A percentile compares a stretch with the other conserved stretches of the same genome.
These are phyloP conservation scores for Camellia oleifera DNA, from an alignment of 179 eudicot species.

Conservation along the genomic window DNA sequence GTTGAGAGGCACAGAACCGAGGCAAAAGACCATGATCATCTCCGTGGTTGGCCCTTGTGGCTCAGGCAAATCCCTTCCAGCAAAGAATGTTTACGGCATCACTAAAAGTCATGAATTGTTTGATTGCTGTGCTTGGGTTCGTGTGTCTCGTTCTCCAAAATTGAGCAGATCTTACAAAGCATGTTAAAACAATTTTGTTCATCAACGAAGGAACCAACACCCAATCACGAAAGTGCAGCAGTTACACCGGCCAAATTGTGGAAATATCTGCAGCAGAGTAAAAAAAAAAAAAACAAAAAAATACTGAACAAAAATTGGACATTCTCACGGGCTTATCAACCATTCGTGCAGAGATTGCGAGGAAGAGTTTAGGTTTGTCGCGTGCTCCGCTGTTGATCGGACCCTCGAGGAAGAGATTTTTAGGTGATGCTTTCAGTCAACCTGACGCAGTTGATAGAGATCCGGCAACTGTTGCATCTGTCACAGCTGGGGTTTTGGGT, in stretches of 20 bases:
- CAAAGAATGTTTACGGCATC: conserved; percentile 11
- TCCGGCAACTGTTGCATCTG: too few relatives aligned
- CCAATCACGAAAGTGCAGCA: not conserved
- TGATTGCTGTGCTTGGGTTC: conserved; percentile 21
- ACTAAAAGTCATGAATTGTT: not conserved
- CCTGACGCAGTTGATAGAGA: too few relatives aligned
- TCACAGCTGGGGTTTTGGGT: too few relatives aligned
- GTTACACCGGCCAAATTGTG: not conserved
- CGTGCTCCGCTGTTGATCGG: too few relatives aligned
- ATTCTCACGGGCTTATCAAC: too few relatives aligned
- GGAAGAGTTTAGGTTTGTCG: too few relatives aligned
- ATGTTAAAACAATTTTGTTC: conserved; percentile 9
- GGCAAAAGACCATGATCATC: conserved; percentile 1
- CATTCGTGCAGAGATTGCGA: too few relatives aligned
- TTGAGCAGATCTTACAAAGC: not conserved
- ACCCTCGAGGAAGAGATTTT: too few relatives aligned
- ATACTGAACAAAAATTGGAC: too few relatives aligned
- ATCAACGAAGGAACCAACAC: not conserved
- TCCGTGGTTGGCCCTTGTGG: conserved; percentile 24
- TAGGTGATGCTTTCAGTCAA: too few relatives aligned
- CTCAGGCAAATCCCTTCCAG: conserved; percentile 22
- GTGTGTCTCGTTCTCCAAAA: not conserved
- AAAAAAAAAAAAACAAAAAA: too few relatives aligned
- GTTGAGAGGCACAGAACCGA: conserved; percentile 1
- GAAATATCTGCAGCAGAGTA: conserved; percentile 9